These are phyloP conservation scores for Claviceps sp. DNA, from an alignment of 2,329 filamentous ascomycete species.

Conservation along the genomic window DNA sequence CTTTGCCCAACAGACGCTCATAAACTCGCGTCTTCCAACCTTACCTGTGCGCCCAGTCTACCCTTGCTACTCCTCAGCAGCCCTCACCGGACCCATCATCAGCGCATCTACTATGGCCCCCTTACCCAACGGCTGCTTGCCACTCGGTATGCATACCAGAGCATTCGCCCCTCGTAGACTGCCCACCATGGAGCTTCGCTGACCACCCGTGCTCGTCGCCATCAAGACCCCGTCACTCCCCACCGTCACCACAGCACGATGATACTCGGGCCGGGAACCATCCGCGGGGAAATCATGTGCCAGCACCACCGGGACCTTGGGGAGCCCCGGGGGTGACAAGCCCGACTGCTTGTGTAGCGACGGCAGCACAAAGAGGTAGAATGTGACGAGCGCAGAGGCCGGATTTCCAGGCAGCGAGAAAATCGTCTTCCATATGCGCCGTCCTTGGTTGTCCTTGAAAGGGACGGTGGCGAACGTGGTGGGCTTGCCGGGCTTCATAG, in stretches of 20 bases:
- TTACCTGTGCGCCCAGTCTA: neutral
- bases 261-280: constrained; percentile 75
- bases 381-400: constrained; percentile 81
- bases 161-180: constrained; percentile 85
- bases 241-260: constrained; percentile 63
- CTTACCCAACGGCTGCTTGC: constrained; percentile 49
- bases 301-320: constrained; percentile 56
- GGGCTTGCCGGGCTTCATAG: constrained; percentile 97
- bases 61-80: constrained; percentile 1
- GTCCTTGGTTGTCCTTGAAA: constrained; percentile 43
- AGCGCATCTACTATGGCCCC: constrained; percentile 64
- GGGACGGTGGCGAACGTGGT: constrained; percentile 91
- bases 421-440: constrained; percentile 53
- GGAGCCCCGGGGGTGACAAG: constrained; percentile 52
- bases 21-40: neutral
- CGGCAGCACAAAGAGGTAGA: constrained; percentile 87
- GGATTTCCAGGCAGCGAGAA: constrained; percentile 93
- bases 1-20: too few relatives aligned
- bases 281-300: constrained; percentile 65
- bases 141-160: constrained; percentile 59
- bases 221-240: constrained; percentile 53
- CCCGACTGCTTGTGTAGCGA: constrained; percentile 68
- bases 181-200: constrained; percentile 79
- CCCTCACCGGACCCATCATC: constrained; percentile 49
- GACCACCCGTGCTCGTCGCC: constrained; percentile 75